Conservation (phyloP, 768 basidiomycete genomes). For the Paxillus involutus region DNA sequence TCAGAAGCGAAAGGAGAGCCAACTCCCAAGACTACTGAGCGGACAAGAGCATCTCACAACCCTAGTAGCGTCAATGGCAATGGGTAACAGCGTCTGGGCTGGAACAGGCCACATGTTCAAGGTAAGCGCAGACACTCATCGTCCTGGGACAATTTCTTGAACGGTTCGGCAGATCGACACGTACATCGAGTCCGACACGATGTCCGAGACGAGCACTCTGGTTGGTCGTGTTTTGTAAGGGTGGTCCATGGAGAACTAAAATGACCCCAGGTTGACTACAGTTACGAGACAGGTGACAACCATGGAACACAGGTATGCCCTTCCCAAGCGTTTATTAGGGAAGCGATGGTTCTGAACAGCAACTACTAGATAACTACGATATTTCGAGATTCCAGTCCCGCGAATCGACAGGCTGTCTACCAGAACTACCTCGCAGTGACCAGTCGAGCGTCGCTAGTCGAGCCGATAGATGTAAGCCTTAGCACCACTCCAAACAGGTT, state of each 20-base stretch:
- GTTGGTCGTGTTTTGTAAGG: conserved; percentile 3
- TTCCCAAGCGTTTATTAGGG: not conserved
- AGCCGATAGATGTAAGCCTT: conserved; percentile 2
- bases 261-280: conserved; percentile 9
- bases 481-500: not conserved
- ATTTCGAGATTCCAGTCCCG: conserved; percentile 5
- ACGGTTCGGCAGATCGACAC: not conserved
- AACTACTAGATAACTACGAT: conserved; percentile 8
- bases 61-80: not conserved
- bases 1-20: not conserved
- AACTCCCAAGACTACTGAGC: not conserved
- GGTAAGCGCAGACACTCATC: not conserved
- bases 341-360: not conserved
- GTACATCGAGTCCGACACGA: not conserved
- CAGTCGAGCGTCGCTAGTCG: not conserved
- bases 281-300: not conserved
- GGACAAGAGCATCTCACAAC: not conserved
- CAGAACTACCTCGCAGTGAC: conserved; percentile 6
- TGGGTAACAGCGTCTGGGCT: not conserved
- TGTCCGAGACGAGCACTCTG: conserved; percentile 16
- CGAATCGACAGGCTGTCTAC: conserved; percentile 9
- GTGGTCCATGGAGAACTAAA: not conserved
- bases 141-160: not conserved
- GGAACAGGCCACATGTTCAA: not conserved
- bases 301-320: not conserved